Conservation (phyloP, 2,329 filamentous ascomycete species). For the Claviceps humidiphila region DNA sequence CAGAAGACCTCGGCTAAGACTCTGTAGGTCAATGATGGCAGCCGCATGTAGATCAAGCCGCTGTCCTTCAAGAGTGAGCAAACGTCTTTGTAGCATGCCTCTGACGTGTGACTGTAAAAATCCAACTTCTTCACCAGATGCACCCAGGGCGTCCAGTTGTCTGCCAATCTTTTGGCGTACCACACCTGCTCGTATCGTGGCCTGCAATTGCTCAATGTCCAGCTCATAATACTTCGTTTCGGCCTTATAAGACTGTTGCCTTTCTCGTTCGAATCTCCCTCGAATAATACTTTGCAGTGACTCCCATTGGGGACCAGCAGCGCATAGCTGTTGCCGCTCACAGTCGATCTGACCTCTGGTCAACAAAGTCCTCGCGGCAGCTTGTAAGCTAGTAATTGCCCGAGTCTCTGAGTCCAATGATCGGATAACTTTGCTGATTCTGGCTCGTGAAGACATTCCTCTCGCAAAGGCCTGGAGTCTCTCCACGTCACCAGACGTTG, state of each 20-base stretch:
- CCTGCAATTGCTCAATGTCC: conserved; percentile 35
- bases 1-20: conserved; percentile 50
- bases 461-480: conserved; percentile 54
- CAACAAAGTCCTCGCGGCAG: conserved; percentile 49
- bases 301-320: conserved; percentile 36
- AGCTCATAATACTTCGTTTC: conserved; percentile 33
- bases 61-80: conserved; percentile 33
- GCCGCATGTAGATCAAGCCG: conserved; percentile 44
- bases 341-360: conserved; percentile 39
- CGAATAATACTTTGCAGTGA: conserved; percentile 28
- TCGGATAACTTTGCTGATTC: conserved; percentile 38
- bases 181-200: conserved; percentile 39
- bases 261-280: conserved; percentile 34
- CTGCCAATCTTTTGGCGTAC: conserved; percentile 36
- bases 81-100: conserved; percentile 45
- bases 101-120: conserved; percentile 46
- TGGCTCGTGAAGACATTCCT: conserved; percentile 49
- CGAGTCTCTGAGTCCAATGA: conserved; percentile 36
- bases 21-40: conserved; percentile 51
- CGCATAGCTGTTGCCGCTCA: conserved; percentile 37
- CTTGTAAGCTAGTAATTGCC: conserved; percentile 47
- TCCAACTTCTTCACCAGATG: conserved; percentile 31
- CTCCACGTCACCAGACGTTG: conserved; percentile 37
- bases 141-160: conserved; percentile 33
- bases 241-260: conserved; percentile 29